Evolutionary conservation across 768 basidiomycete genomes (phyloP).

Genomic region (Podaxis sp.): DNA sequence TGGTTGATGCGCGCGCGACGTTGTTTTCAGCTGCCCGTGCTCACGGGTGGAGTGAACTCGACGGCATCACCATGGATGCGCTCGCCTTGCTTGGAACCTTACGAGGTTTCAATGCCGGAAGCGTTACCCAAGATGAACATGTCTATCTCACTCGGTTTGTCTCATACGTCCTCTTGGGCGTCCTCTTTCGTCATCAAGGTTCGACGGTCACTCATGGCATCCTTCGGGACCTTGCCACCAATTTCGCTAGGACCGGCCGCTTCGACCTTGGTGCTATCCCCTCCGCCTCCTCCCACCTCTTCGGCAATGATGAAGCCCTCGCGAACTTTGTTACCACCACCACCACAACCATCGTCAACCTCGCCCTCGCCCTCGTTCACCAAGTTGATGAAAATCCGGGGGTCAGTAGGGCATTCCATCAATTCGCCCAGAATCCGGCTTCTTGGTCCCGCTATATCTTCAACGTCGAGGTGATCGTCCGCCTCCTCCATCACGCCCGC

Average conservation of each 20-base stretch:
- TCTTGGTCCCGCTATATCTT: neutral
- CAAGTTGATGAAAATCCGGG: neutral
- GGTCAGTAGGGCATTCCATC: neutral
- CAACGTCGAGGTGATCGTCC: conserved; percentile 1
- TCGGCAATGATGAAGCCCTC: neutral
- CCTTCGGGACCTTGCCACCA: neutral
- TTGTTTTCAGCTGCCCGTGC: neutral
- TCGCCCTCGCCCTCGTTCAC: neutral
- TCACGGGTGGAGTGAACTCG: conserved; percentile 7
- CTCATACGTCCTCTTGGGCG: neutral
- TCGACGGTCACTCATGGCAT: neutral
- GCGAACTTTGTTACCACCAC: neutral
- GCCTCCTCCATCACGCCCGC: neutral
- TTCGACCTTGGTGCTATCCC: neutral
- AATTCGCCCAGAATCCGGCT: neutral
- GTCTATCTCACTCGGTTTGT: neutral
- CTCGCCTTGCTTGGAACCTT: neutral
- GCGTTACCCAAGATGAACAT: neutral
- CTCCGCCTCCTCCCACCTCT: neutral
- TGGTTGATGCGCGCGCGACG: neutral
- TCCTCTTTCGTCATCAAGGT: neutral
- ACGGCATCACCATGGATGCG: neutral
- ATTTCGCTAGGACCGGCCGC: neutral
- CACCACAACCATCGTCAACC: neutral
- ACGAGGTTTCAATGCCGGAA: neutral